Evolutionary conservation across 2,329 filamentous ascomycete genomes (phyloP).

Genomic region (Colletotrichum nymphaeae): DNA sequence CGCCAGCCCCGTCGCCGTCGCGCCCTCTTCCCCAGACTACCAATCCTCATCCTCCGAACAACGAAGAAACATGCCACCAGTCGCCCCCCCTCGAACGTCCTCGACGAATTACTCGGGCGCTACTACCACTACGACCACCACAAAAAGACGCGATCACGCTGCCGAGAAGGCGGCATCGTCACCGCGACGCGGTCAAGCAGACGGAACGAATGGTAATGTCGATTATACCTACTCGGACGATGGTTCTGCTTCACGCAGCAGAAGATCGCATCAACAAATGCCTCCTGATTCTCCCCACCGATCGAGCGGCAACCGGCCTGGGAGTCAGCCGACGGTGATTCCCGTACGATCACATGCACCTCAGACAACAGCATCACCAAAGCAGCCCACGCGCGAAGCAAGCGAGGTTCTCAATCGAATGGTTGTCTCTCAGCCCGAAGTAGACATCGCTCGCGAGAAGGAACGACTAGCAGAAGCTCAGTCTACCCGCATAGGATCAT

Average conservation of each 20-base stretch:
- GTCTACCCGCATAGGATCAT: conserved; percentile 49
- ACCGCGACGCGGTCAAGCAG: conserved; percentile 52
- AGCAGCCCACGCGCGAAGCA: conserved; percentile 76
- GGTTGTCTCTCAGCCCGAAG: conserved; percentile 79
- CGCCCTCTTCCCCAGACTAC: conserved; percentile 55
- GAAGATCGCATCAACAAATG: conserved; percentile 50
- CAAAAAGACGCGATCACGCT: conserved; percentile 58
- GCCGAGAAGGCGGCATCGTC: conserved; percentile 57
- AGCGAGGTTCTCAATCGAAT: conserved; percentile 84
- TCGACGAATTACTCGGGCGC: conserved; percentile 65
- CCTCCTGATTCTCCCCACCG: conserved; percentile 53
- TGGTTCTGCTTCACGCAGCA: conserved; percentile 51
- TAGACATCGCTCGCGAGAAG: conserved; percentile 77
- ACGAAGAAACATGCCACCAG: conserved; percentile 73
- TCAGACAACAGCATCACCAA: conserved; percentile 61
- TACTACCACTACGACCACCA: conserved; percentile 54
- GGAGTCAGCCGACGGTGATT: conserved; percentile 48
- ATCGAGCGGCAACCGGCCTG: conserved; percentile 49
- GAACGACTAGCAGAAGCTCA: conserved; percentile 74
- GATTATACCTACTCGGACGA: conserved; percentile 46
- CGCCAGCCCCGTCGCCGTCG: conserved; percentile 53
- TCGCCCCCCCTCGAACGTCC: conserved; percentile 84
- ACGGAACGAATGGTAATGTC: conserved; percentile 49
- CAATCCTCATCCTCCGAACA: conserved; percentile 59
- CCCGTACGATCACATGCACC: conserved; percentile 57